Evolutionary conservation across 768 basidiomycete genomes (phyloP).

Genomic region (Trametopsis cervina): DNA sequence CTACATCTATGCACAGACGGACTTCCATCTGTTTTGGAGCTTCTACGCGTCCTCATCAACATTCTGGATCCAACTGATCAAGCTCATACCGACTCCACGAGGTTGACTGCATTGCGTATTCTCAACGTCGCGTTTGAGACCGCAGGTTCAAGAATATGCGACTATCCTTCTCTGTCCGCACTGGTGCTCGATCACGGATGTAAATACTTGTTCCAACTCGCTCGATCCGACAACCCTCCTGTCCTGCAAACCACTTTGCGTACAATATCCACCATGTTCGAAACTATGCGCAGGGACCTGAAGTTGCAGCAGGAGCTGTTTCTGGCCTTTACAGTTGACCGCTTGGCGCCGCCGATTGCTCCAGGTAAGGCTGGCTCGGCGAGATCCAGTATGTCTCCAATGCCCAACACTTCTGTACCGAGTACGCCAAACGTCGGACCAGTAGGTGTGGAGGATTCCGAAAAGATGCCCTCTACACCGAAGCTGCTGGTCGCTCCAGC

Average conservation of each 20-base stretch:
- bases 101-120: slow-evolving; percentile 80
- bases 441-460: slow-evolving; percentile 16
- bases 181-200: slow-evolving; percentile 87
- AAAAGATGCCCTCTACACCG: slow-evolving; percentile 27
- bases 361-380: slow-evolving; percentile 15
- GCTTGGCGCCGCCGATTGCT: slow-evolving; percentile 57
- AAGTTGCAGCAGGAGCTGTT: slow-evolving; percentile 96
- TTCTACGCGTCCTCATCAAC: slow-evolving; percentile 90
- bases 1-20: slow-evolving; percentile 46
- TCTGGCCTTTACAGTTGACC: slow-evolving; percentile 88
- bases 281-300: slow-evolving; percentile 77
- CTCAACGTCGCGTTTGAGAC: slow-evolving; percentile 86
- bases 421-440: slow-evolving; percentile 40
- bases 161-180: slow-evolving; percentile 69
- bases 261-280: slow-evolving; percentile 81
- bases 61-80: slow-evolving; percentile 93
- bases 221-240: slow-evolving; percentile 78
- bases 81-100: slow-evolving; percentile 93
- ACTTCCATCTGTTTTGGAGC: slow-evolving; percentile 85
- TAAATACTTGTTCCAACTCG: slow-evolving; percentile 95
- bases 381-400: slow-evolving; percentile 15
- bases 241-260: slow-evolving; percentile 79
- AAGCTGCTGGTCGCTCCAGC: slow-evolving; percentile 66
- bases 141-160: slow-evolving; percentile 66
- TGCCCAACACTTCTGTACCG: slow-evolving; percentile 24